A percentile compares a stretch with the other conserved stretches of the same genome.
These are phyloP conservation scores for Malus sieversii DNA, from an alignment of 306 rosid species.

Conservation along the genomic window DNA sequence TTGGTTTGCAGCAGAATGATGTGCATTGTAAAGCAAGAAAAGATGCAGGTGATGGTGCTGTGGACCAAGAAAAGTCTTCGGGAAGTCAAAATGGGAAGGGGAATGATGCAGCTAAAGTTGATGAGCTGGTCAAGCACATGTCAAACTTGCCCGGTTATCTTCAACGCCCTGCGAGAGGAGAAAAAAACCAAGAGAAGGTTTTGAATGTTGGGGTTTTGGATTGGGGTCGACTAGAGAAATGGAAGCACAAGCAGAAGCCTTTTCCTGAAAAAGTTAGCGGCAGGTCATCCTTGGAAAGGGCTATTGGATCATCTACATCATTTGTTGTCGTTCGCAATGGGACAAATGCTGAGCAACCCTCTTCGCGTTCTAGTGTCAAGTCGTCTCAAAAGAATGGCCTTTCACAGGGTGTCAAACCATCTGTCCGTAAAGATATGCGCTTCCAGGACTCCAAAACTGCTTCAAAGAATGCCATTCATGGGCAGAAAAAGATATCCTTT, in stretches of 20 bases:
- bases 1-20: slow-evolving; percentile 26
- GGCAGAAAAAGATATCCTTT: slow-evolving; percentile 22
- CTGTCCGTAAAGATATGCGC: slow-evolving; percentile 23
- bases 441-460: slow-evolving; percentile 35
- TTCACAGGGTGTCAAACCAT: slow-evolving; percentile 19
- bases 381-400: slow-evolving; percentile 30
- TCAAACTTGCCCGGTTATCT: slow-evolving; percentile 77
- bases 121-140: slow-evolving; percentile 91
- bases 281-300: slow-evolving; percentile 27
- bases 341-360: slow-evolving; percentile 17
- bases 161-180: slow-evolving; percentile 43
- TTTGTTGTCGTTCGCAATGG: slow-evolving; percentile 19
- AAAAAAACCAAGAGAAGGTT: slow-evolving; percentile 50
- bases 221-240: slow-evolving; percentile 73
- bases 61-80: slow-evolving; percentile 7
- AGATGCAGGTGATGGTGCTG: slow-evolving; percentile 21
- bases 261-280: slow-evolving; percentile 25
- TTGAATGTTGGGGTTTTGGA: slow-evolving; percentile 90
- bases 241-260: slow-evolving; percentile 52
- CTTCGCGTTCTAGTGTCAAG: slow-evolving; percentile 24
- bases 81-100: slow-evolving; percentile 19
- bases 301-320: slow-evolving; percentile 20
- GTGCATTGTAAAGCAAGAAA: slow-evolving; percentile 15
- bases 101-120: slow-evolving; percentile 38
- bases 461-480: slow-evolving; percentile 30